Conservation (phyloP, 371 early-diverging fungal species). For the Mortierella sp. region DNA sequence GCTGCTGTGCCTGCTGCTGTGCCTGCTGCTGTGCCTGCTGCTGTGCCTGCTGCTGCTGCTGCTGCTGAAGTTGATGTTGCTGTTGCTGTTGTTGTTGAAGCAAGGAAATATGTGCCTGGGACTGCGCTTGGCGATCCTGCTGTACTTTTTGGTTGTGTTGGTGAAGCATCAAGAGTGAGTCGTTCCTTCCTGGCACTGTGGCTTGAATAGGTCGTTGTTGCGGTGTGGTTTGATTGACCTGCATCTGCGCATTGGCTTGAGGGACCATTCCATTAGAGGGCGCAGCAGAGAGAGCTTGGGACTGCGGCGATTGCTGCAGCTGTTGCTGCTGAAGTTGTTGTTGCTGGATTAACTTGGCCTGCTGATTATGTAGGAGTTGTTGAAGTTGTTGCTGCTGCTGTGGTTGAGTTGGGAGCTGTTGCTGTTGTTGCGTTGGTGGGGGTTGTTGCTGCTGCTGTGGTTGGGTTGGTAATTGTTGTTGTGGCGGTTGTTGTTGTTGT, state of each 20-base stretch:
- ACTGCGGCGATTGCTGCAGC: slow-evolving; percentile 22
- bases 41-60: slow-evolving; percentile 18
- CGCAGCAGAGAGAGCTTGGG: slow-evolving; percentile 21
- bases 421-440: neutral
- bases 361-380: slow-evolving; percentile 23
- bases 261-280: slow-evolving; percentile 18
- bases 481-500: slow-evolving; percentile 6
- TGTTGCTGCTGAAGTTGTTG: slow-evolving; percentile 22
- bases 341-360: slow-evolving; percentile 19
- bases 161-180: slow-evolving; percentile 26
- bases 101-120: slow-evolving; percentile 13
- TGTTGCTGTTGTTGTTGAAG: slow-evolving; percentile 18
- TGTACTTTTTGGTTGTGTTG: slow-evolving; percentile 35
- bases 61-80: slow-evolving; percentile 13
- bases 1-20: slow-evolving; percentile 13
- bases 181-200: slow-evolving; percentile 5
- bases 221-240: slow-evolving; percentile 18
- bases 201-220: slow-evolving; percentile 25
- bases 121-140: slow-evolving; percentile 26
- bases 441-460: slow-evolving; percentile 15
- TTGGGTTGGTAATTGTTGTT: slow-evolving; percentile 16
- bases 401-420: slow-evolving; percentile 17
- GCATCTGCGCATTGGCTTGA: slow-evolving; percentile 28
- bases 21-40: slow-evolving; percentile 12
- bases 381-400: slow-evolving; percentile 23